Evolutionary conservation across 2,329 filamentous ascomycete genomes (phyloP), one percentile per base, ranked within the genome.

Genomic region (Lanzia echinophila): DNA sequence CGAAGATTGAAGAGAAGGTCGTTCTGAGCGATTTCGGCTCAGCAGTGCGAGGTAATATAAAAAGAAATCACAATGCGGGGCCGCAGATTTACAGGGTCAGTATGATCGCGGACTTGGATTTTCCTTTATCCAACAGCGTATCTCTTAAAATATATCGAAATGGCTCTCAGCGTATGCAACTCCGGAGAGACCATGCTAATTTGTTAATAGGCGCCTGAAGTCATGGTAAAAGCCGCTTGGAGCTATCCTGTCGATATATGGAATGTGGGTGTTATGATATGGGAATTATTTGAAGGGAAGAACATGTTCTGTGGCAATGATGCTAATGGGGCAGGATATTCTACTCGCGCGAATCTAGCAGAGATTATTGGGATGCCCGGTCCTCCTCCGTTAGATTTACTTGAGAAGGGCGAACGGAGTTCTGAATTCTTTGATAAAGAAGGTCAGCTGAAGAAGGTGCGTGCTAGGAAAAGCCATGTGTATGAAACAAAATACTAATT

Each of bases 1-100:
- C 70, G 0, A 68, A 65, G 13, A 34, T 58, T 2, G 57, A 56
- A 33, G 70, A 71, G 0, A 58, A 62, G 0, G 67, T 69, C 0
- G 66, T 77, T 0, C 63, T 79, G 4, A 75, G 74, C 53, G 77
- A 80, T 57, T 76, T 79, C 55, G 75, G 75, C 8, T 73, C 74
- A 0, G 75, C 74, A 3, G 65, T 76, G 2, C 1, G 8, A 0
- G 71, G 72, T 1, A 68, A 70, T 19, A 15, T 46, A 19, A 54
- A 71, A 15, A 71, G 72, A 47, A 39, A 47, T 6, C 64, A 71
- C 6, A 66, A 72, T 41, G 59, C 71, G 0, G 71, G 73, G 50
- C 72, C 73, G 0, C 55, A 70, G n/a, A 54, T 71, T 3, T 74
- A 74, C 58, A 45, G 42, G 10, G 47, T 41, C 12, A 49, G 36